phyloP scores from a whole-genome alignment of 83 land plant genomes.

The Larix sibirica region DNA sequence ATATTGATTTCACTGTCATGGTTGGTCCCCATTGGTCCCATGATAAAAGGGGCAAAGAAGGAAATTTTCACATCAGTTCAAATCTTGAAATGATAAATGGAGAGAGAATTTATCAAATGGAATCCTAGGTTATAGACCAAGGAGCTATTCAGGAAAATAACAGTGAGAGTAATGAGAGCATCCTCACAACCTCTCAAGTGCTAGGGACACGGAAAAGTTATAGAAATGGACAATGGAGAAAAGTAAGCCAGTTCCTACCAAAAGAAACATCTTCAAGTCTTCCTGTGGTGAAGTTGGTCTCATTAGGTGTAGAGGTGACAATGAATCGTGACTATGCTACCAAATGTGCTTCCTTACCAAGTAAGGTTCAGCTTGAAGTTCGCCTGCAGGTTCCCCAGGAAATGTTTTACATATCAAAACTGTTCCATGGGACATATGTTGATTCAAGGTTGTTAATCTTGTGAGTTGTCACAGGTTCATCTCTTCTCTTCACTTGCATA shows the following conservation, averaged over 20 bases:
- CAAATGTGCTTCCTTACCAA: conserved; percentile 20
- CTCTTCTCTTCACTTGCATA: conserved; percentile 57
- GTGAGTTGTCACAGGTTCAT: conserved; percentile 72
- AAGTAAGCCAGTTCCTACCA: conserved; percentile 24
- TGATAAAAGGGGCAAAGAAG: conserved; percentile 58
- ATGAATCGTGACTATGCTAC: conserved; percentile 53
- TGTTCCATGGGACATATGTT: conserved; percentile 86
- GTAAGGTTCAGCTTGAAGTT: conserved; percentile 52
- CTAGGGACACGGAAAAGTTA: conserved; percentile 16
- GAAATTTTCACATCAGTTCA: no score
- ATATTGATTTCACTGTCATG: no score
- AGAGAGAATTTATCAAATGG: no score
- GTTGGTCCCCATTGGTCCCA: conserved; percentile 59
- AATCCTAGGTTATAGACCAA: background rate
- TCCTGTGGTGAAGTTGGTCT: conserved; percentile 58
- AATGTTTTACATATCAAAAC: conserved; percentile 74
- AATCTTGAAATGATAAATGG: no score
- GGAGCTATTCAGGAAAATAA: conserved; percentile 21
- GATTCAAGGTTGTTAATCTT: conserved; percentile 75
- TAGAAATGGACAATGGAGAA: conserved; percentile 34
- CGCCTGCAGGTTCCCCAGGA: conserved; percentile 75
- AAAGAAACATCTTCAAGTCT: conserved; percentile 58
- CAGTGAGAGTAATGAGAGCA: background rate
- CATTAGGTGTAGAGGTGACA: conserved; percentile 64
- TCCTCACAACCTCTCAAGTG: conserved; percentile 18